Evolutionary conservation across 306 rosid species (phyloP), one percentile per base, ranked within the genome.

Genomic region (Delonix regia): DNA sequence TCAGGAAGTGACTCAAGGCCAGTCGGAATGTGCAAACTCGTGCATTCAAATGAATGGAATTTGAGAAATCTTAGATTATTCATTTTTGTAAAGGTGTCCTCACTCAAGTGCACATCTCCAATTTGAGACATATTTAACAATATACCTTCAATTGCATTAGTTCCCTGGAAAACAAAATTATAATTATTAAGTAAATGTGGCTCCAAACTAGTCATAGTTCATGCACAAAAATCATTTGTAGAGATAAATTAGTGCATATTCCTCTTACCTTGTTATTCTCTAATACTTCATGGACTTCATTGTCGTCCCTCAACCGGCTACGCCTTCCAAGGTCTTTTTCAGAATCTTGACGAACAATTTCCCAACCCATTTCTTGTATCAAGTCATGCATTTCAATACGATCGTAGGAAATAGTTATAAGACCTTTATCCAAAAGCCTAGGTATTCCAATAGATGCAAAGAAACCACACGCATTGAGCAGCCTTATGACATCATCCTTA

Each of bases 311-410:
- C 13, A 73, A 47, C 16, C 83, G 45, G 6, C 86, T 78, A 0
- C 52, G 52, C 5, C 28, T 19, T 34, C 60, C 76, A 0, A 75
- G 59, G 0, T 34, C 7, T 34, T 63, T 34, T 0, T 0, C 2
- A 14, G 63, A 82, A 71, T 82, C 79, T 77, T 71, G 21, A 1
- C 33, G 64, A 44, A 82, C 71, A 19, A 82, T 44, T 36, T 52
- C 41, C 21, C 18, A 16, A 16, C 84, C 88, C 78, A 78, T 65
- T 28, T 45, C 38, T 22, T 84, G 86, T 9, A 84, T 30, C 53
- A 78, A 9, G 6, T 78, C 86, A 36, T 62, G 69, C 69, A 63
- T 63, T 63, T 63, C 7, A 34, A 63, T 63, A 3, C 1, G 18
- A 36, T n/a, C 36, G 16, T n/a, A 7, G 4, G 69, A 34, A 9